Evolutionary conservation across 1,284 basidiomycete species (phyloP), one percentile per base, ranked within the genome.

Genomic region (Moesziomyces parantarcticus): DNA sequence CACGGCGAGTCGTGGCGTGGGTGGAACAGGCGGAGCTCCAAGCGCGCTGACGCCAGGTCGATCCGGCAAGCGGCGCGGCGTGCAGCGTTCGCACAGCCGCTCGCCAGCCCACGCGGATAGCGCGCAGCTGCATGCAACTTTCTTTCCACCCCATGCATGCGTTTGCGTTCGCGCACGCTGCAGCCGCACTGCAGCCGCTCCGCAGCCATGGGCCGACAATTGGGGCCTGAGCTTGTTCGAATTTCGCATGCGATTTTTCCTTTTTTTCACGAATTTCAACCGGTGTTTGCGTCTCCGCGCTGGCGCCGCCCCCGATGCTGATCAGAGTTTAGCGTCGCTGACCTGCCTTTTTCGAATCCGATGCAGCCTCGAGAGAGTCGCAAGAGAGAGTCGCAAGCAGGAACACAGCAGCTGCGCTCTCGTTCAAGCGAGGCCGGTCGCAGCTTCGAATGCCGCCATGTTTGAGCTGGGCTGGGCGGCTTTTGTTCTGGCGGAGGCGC

Each of bases 81-180:
- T n/a, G n/a, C n/a, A n/a, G n/a, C n/a, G n/a, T n/a, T n/a, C n/a
- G n/a, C n/a, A n/a, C n/a, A n/a, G n/a, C n/a, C n/a, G n/a, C n/a
- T n/a, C n/a, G n/a, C 23, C 32, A 22, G 47, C 47, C 8, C 7
- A 43, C 29, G 29, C 29, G 2, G 11, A 13, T 13, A 32, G 29
- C 29, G 22, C 14, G 22, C 1, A 45, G 44, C 44, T 45, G 44
- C 44, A 26, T 45, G 44, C 44, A 45, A 45, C 44, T 45, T 25
- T 45, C 25, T 18, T 45, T 45, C 16, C 14, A 6, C 36, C 18
- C 36, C 36, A 39, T 39, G 36, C 36, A 18, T 45, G 23, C 18
- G 36, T 18, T 39, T 45, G 23, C 18, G 36, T 18, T 39, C 36
- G 29, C 29, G 10, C 29, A 32, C 29, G 29, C 29, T 13, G 29